phyloP scores from a whole-genome alignment of 148 eudicot species.

The Chenopodium quinoa region DNA sequence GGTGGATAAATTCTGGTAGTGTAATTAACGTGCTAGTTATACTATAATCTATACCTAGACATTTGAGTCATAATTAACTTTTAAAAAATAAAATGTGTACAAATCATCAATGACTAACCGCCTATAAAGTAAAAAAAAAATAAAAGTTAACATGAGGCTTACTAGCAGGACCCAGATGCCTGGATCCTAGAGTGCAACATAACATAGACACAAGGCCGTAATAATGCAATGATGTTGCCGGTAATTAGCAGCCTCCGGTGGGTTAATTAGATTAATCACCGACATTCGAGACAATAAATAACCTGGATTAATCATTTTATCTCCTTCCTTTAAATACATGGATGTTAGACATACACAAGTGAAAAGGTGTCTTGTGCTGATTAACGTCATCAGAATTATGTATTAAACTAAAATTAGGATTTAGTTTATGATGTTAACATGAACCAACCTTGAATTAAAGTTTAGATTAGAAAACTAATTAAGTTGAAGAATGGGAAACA shows the following conservation, averaged over 20 bases:
- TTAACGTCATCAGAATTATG: slow-evolving; percentile 15
- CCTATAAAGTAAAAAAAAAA: too few relatives aligned
- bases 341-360: slow-evolving; percentile 1
- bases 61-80: too few relatives aligned
- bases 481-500: neutral
- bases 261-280: neutral
- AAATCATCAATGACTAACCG: too few relatives aligned
- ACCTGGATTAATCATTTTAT: neutral
- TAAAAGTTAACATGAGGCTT: neutral
- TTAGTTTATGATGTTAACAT: slow-evolving; percentile 20
- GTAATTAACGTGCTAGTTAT: too few relatives aligned
- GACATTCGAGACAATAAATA: slow-evolving; percentile 4
- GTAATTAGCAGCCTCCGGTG: neutral
- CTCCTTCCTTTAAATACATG: neutral
- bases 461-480: slow-evolving; percentile 15
- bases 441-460: slow-evolving; percentile 17
- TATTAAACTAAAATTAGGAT: slow-evolving; percentile 8
- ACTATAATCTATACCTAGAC: too few relatives aligned
- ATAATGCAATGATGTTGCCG: neutral
- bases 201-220: neutral
- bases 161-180: neutral
- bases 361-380: slow-evolving; percentile 20
- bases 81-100: too few relatives aligned
- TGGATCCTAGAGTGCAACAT: neutral
- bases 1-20: too few relatives aligned